Evolutionary conservation across 257 asterid genomes (phyloP).

Genomic region (Lantana camara): DNA sequence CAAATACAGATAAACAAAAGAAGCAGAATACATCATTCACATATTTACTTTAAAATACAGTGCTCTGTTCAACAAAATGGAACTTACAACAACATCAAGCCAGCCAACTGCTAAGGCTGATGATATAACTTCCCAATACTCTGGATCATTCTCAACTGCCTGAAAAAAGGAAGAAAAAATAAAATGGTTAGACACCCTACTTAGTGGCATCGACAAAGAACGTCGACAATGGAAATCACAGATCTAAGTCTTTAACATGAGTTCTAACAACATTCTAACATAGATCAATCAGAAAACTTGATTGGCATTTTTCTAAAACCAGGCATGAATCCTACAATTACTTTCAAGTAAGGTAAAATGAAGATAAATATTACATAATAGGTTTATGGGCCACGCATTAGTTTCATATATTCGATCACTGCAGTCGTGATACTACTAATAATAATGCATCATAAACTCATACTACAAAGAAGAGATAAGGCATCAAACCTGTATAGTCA

Average conservation of each 20-base stretch:
- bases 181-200: conserved; percentile 12
- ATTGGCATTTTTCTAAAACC: background rate
- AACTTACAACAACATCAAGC: conserved; percentile 84
- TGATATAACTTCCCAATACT: conserved; percentile 86
- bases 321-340: too few species aligned
- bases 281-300: background rate
- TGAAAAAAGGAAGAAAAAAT: conserved; percentile 28
- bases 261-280: conserved; percentile 7
- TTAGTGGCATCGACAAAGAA: background rate
- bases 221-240: conserved; percentile 12
- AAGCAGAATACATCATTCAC: conserved; percentile 17
- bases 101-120: conserved; percentile 96
- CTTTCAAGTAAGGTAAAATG: conserved; percentile 13
- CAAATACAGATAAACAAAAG: conserved; percentile 23
- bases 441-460: background rate
- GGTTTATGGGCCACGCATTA: background rate
- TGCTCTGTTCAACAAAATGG: conserved; percentile 3
- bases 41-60: conserved; percentile 1
- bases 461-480: conserved; percentile 8
- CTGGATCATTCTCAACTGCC: conserved; percentile 87
- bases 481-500: conserved; percentile 57
- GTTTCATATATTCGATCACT: conserved; percentile 10
- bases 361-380: background rate
- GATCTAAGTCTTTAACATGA: conserved; percentile 2
- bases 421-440: background rate